Percentiles rank a stretch among this genome's conserved stretches.
Evolutionary conservation across 1,284 basidiomycete genomes (phyloP).

Genomic region (Trametes polyzona): DNA sequence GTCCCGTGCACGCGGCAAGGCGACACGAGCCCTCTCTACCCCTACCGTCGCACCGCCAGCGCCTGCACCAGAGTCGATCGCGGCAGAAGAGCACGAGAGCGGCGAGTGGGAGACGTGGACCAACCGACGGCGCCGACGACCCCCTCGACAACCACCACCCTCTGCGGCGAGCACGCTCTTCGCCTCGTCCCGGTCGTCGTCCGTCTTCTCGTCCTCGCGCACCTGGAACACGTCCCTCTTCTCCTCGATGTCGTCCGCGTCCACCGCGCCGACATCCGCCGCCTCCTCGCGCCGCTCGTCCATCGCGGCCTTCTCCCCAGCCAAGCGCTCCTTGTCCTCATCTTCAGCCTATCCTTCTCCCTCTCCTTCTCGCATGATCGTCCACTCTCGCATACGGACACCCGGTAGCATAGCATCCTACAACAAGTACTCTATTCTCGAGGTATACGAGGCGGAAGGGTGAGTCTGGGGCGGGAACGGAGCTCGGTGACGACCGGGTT

Average conservation of each 20-base stretch:
- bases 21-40: background rate
- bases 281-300: constrained; percentile 3
- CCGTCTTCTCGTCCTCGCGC: background rate
- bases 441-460: constrained; percentile 8
- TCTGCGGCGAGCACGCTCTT: background rate
- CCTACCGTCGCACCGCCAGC: no score
- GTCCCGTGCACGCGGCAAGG: background rate
- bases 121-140: background rate
- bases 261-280: background rate
- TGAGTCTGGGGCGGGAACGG: no score
- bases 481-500: no score
- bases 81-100: background rate
- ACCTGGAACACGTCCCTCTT: constrained; percentile 4
- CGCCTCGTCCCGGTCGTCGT: constrained; percentile 1
- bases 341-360: background rate
- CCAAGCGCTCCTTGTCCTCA: no score
- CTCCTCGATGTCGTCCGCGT: background rate
- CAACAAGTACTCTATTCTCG: constrained; percentile 3
- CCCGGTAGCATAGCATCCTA: background rate
- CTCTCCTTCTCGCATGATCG: no score
- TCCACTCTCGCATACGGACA: background rate
- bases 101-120: background rate
- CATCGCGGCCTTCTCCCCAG: background rate
- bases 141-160: background rate
- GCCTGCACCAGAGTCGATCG: no score